Conservation (phyloP, 495 filamentous ascomycete species). For the Xylaria curta region DNA sequence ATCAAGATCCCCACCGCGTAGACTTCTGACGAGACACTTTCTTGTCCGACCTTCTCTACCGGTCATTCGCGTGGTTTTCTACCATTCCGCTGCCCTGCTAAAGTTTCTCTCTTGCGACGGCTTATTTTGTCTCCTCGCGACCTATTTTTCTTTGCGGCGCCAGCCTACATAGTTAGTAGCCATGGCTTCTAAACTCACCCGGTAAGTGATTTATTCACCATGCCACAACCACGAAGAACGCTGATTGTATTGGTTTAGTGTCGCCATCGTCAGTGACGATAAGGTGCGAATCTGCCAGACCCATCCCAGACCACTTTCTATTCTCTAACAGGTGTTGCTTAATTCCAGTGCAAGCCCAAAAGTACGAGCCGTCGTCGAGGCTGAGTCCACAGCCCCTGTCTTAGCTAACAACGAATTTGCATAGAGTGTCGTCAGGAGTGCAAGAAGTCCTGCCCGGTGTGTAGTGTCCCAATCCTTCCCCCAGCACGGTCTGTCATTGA, state of each 20-base stretch:
- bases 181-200: constrained; percentile 51
- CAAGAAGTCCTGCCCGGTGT: constrained; percentile 94
- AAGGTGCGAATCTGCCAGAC: constrained; percentile 66
- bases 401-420: constrained; percentile 21
- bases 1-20: constrained; percentile 18
- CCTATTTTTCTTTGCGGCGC: constrained; percentile 9
- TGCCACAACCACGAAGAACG: constrained; percentile 20
- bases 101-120: background rate
- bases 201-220: constrained; percentile 31
- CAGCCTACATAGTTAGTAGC: constrained; percentile 26
- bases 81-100: background rate
- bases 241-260: constrained; percentile 59
- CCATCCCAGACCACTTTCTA: background rate
- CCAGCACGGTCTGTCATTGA: constrained; percentile 23
- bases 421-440: constrained; percentile 98
- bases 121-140: constrained; percentile 5
- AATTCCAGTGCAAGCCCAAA: constrained; percentile 91
- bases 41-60: background rate
- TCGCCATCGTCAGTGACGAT: constrained; percentile 96
- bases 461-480: background rate
- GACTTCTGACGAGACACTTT: background rate
- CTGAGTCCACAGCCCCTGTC: constrained; percentile 42
- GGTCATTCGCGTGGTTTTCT: background rate
- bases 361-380: constrained; percentile 36
- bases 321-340: constrained; percentile 37